Conservation (phyloP, 148 eudicot species). For the Chenopodium quinoa region DNA sequence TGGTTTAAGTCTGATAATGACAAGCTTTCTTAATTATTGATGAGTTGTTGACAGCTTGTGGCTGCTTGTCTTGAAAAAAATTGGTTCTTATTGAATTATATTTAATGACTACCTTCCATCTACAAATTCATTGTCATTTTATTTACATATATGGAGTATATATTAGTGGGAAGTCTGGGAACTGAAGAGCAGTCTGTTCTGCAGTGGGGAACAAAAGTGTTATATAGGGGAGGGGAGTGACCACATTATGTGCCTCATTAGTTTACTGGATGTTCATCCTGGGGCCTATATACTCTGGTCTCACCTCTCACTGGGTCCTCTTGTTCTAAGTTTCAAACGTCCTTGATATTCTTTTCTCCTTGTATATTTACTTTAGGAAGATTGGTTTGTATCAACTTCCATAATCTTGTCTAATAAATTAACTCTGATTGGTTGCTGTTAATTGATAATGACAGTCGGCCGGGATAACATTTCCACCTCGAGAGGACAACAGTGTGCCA, state of each 20-base stretch:
- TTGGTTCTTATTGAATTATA: neutral
- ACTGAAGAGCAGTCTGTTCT: neutral
- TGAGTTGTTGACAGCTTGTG: no score
- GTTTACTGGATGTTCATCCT: neutral
- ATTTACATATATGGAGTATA: neutral
- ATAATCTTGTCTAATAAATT: neutral
- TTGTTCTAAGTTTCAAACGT: neutral
- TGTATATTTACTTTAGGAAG: neutral
- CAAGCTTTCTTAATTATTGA: no score
- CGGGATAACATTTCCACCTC: conserved; percentile 82
- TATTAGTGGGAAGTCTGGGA: no score
- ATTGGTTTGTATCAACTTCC: neutral
- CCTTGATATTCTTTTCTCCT: neutral
- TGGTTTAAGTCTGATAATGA: neutral
- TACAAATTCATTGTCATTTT: neutral
- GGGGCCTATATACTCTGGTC: neutral
- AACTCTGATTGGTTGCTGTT: conserved; percentile 18
- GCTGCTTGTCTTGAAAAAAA: neutral
- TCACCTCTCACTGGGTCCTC: neutral
- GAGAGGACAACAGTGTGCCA: conserved; percentile 75
- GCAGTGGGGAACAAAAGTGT: neutral
- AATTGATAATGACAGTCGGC: conserved; percentile 50
- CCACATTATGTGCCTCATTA: neutral
- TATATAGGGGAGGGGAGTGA: neutral
- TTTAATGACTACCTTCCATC: no score